Evolutionary conservation across 208 protist species (phyloP).

Genomic region (Polymyxa betae): DNA sequence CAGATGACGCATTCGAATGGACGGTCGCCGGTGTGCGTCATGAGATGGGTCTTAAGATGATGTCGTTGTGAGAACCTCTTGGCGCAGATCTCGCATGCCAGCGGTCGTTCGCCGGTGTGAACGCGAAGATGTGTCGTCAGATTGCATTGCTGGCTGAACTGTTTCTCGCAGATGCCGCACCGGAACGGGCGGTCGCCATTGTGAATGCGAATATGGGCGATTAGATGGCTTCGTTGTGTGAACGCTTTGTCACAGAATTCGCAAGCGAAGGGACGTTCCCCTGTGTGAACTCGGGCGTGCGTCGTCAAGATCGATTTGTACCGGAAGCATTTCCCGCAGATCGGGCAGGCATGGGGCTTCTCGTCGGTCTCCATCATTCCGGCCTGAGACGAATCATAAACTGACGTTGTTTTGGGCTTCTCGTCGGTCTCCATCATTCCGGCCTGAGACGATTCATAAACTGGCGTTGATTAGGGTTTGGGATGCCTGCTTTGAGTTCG

Average conservation of each 20-base stretch:
- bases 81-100: neutral
- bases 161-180: neutral
- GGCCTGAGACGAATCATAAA: neutral
- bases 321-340: constrained; percentile 18
- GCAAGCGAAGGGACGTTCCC: constrained; percentile 36
- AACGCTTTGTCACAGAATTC: constrained; percentile 18
- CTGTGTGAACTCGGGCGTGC: constrained; percentile 45
- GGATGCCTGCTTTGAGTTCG: neutral
- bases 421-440: neutral
- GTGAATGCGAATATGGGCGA: neutral
- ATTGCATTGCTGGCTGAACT: neutral
- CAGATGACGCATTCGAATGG: constrained; percentile 49
- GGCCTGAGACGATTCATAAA: neutral
- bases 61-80: neutral
- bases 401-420: neutral
- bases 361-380: constrained; percentile 2
- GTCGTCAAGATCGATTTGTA: neutral
- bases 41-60: neutral
- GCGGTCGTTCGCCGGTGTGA: neutral
- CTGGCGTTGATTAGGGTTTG: neutral
- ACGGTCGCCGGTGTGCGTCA: constrained; percentile 1
- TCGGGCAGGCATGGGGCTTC: neutral
- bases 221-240: constrained; percentile 38
- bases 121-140: neutral
- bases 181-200: neutral